Evolutionary conservation across 352 stramenopile species (phyloP).

Genomic region (Pythium dissimile): DNA sequence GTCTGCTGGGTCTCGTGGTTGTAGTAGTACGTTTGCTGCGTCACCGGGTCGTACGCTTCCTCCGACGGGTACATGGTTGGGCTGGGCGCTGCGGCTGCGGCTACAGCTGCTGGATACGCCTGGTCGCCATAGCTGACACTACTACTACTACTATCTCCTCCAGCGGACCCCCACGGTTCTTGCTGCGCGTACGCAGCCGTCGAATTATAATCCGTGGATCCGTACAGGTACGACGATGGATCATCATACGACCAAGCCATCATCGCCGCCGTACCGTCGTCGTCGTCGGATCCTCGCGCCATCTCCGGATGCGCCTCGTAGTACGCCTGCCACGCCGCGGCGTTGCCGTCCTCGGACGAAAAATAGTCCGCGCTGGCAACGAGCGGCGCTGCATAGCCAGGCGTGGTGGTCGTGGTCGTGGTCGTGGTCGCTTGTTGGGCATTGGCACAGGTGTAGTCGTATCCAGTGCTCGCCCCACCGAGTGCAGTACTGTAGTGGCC

Average conservation of each 20-base stretch:
- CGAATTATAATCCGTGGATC: neutral
- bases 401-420: neutral
- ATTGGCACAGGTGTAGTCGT: neutral
- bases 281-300: neutral
- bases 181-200: neutral
- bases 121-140: no score
- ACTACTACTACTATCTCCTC: no score
- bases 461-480: neutral
- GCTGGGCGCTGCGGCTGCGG: neutral
- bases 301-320: constrained; percentile 18
- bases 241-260: no score
- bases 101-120: no score
- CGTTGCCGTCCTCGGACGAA: constrained; percentile 27
- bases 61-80: constrained; percentile 31
- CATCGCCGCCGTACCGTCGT: neutral
- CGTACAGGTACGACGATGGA: no score
- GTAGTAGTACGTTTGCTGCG: constrained; percentile 55
- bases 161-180: no score
- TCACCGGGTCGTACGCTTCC: constrained; percentile 60
- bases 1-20: constrained; percentile 62
- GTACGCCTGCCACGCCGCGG: constrained; percentile 29
- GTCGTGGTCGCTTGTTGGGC: neutral
- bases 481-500: neutral
- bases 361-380: constrained; percentile 34
- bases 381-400: neutral